Evolutionary conservation across 768 basidiomycete species (phyloP), one percentile per base, ranked within the genome.

Genomic region (Pulveroboletus sp.): DNA sequence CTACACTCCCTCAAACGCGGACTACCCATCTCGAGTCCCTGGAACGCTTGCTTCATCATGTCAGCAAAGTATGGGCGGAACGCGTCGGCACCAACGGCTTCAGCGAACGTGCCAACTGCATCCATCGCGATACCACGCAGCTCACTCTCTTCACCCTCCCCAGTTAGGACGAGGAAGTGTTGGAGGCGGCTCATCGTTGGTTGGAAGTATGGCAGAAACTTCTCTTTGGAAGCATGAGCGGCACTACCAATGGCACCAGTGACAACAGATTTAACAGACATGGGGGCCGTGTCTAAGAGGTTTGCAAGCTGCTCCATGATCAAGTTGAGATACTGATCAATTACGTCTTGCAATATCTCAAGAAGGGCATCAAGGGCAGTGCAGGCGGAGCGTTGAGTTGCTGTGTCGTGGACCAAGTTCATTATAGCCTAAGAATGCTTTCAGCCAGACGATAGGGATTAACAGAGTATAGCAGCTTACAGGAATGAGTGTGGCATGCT

Each of bases 161-260:
- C 86, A 18, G 79, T 82, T 27, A 98, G 82, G 31, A 81, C 72
- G 44, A 98, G 80, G 83, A 95, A 96, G 62, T 88, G 86, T 55
- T 89, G 81, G 57, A 99, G 81, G 51, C 84, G 85, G 57, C 78
- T 75, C 84, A 98, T 94, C 44, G 89, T 93, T 14, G 86, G 84
- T 63, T 86, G 79, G 76, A 99, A 98, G 76, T 96, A 99, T 1
- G 93, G 93, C 37, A 86, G 71, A 76, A 99, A 98, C 58, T 84
- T 81, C 39, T 79, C 82, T 68, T 90, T 91, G 33, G 95, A 90
- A 11, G 96, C 95, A 68, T 98, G 94, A 3, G 96, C 95, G 32
- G 96, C 95, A 57, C 92, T 94, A 32, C 96, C 96, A 58, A 99
- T 97, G 17, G 96, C 96, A 8, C 95, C 95, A 53, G 92, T 94